phyloP scores from a whole-genome alignment of 2,329 filamentous ascomycete genomes.

The Bipolaris bicolor region DNA sequence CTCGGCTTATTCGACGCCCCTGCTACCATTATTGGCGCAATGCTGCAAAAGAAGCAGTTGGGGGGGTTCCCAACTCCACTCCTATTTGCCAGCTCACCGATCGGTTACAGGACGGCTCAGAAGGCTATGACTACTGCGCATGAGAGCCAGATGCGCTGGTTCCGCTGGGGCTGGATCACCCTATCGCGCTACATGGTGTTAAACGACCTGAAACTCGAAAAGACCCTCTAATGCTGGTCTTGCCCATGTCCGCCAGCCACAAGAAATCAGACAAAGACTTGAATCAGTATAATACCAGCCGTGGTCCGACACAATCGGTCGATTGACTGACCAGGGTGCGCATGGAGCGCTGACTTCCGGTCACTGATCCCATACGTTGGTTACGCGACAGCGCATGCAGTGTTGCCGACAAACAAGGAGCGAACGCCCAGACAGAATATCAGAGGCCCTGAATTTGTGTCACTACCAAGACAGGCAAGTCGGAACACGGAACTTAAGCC shows the following conservation, averaged over 20 bases:
- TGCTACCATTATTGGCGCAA: conserved; percentile 68
- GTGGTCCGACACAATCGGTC: background rate
- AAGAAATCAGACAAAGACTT: background rate
- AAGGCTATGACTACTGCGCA: conserved; percentile 89
- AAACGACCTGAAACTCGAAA: conserved; percentile 78
- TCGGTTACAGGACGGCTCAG: conserved; percentile 71
- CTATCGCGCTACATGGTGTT: conserved; percentile 93
- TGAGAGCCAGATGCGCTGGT: conserved; percentile 98
- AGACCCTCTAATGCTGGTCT: conserved; percentile 32
- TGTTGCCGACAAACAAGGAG: conserved; percentile 3
- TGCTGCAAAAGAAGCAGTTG: conserved; percentile 57
- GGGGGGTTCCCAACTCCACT: conserved; percentile 63
- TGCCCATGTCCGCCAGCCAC: too few species aligned
- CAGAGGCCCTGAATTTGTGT: conserved; percentile 1
- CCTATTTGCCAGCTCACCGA: conserved; percentile 73
- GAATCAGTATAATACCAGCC: background rate
- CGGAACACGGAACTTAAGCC: conserved; percentile 17
- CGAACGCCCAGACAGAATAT: conserved; percentile 4
- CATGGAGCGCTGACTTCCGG: background rate
- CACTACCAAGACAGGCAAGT: conserved; percentile 17
- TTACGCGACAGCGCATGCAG: conserved; percentile 5
- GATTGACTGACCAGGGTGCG: background rate
- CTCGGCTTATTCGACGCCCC: conserved; percentile 75
- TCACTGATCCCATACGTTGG: background rate
- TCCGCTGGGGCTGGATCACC: conserved; percentile 92